These are phyloP conservation scores for Vanrija humicola DNA, from an alignment of 1,284 basidiomycete species.

Conservation along the genomic window DNA sequence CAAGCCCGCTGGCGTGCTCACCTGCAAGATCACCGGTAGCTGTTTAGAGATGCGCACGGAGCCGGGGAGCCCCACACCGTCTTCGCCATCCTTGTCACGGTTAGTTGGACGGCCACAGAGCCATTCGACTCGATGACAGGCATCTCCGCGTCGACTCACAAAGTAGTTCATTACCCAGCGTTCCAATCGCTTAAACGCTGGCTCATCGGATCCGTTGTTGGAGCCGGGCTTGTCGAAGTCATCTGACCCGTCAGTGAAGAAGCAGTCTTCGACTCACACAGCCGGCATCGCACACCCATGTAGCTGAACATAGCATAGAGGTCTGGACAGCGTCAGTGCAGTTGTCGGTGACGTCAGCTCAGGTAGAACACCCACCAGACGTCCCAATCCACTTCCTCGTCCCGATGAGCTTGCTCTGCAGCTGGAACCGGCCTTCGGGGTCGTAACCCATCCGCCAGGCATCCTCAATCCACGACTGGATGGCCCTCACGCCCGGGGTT, in stretches of 20 bases:
- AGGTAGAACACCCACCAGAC: slow-evolving; percentile 58
- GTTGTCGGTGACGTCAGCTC: background rate
- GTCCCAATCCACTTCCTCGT: slow-evolving; percentile 76
- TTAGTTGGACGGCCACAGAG: too few species aligned
- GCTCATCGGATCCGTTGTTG: slow-evolving; percentile 7
- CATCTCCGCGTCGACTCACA: slow-evolving; percentile 18
- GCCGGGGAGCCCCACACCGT: slow-evolving; percentile 15
- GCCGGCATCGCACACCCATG: slow-evolving; percentile 60
- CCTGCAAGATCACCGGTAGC: slow-evolving; percentile 70
- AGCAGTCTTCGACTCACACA: slow-evolving; percentile 16
- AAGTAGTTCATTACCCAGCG: slow-evolving; percentile 45
- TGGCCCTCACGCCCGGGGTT: slow-evolving; percentile 62
- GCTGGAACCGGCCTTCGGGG: slow-evolving; percentile 59
- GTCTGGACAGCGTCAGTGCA: slow-evolving; percentile 49
- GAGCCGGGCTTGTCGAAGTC: slow-evolving; percentile 40
- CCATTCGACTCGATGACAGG: background rate
- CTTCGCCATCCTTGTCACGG: background rate
- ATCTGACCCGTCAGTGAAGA: slow-evolving; percentile 19
- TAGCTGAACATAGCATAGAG: slow-evolving; percentile 44
- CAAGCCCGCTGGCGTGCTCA: slow-evolving; percentile 15
- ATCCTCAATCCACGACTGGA: slow-evolving; percentile 72
- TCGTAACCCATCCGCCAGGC: slow-evolving; percentile 77
- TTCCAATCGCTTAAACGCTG: slow-evolving; percentile 27
- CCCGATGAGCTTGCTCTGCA: slow-evolving; percentile 59
- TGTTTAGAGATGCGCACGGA: slow-evolving; percentile 56